Base-by-base conservation (phyloP, 805 yeast genomes). In the Yarrowia sp. region DNA sequence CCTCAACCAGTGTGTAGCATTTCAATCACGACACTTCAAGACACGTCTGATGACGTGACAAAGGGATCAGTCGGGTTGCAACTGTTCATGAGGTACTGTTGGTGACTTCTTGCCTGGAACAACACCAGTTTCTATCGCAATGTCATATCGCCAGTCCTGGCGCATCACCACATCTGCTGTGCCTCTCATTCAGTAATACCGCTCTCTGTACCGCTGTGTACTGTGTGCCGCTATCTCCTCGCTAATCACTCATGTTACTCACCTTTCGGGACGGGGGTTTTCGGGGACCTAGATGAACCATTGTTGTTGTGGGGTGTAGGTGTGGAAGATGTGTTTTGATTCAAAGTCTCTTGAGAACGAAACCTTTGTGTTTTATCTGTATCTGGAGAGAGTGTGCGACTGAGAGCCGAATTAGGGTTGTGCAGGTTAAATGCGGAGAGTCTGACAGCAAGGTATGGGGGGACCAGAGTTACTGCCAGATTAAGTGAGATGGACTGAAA, bases 261-360 rank as follows among this genome's bases (percentile, higher is more conserved):
- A 87, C 88, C 79, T 87, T 89, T 82, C 95, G 89, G 77, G 86
- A 85, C 72, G 90, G 93, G 68, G 95, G 95, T 73, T 85, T 85
- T 78, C 89, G 88, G 71, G 96, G 94, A 77, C 95, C 96, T 76
- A 90, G 84, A 79, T 87, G 91, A 79, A 90, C 96, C 96, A 90
- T 90, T 74, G 50, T 48, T 42, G 36, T 4, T 22, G 50, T 19
- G 12, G 10, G 10, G 40, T 10, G 12, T 9, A 38, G 2, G 12
- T 10, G 40, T 38, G 40, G 40, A 11, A 38, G 40, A 38, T 53
- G 42, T 10, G 50, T 26, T 26, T 26, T 41, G 52, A 43, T 43
- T 43, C 41, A 16, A 43, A 52, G 42, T 4, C 11, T 46, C 36
- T n/a, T 9, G 53, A 7, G 40, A 49, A 49, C 40, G 40, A 9